Percentiles rank a stretch among this genome's conserved stretches.
Conservation (phyloP, 2,329 filamentous ascomycete species). For the Nothophoma quercina region DNA sequence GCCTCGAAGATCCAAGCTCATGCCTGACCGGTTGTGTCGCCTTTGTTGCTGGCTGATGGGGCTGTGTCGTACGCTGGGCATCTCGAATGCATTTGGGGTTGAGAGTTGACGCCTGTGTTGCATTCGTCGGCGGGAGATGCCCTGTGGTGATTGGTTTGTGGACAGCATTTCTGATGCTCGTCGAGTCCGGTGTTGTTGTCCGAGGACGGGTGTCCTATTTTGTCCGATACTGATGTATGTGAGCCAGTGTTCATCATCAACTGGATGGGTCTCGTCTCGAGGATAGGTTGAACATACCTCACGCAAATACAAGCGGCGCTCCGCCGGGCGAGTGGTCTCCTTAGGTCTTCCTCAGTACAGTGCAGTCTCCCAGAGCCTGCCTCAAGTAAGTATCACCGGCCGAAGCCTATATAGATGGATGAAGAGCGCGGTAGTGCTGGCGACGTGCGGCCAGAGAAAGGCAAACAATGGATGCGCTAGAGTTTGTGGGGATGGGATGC, state of each 20-base stretch:
- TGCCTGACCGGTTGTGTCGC: conserved; percentile 75
- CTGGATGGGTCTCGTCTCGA: background rate
- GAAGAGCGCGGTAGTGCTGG: conserved; percentile 14
- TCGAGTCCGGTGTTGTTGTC: conserved; percentile 66
- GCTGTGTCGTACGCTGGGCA: conserved; percentile 73
- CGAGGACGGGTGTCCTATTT: conserved; percentile 48
- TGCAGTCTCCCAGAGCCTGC: conserved; percentile 50
- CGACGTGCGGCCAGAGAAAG: conserved; percentile 15
- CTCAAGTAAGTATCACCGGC: conserved; percentile 46
- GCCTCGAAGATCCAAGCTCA: conserved; percentile 78
- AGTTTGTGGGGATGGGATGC: conserved; percentile 31
- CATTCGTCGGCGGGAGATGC: conserved; percentile 76
- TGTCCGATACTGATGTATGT: conserved; percentile 50
- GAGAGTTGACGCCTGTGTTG: conserved; percentile 89
- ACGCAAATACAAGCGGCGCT: conserved; percentile 80
- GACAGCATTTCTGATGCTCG: conserved; percentile 82
- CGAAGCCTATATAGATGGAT: conserved; percentile 37
- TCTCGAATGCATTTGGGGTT: conserved; percentile 79
- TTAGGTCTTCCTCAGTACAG: conserved; percentile 56
- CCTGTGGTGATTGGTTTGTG: conserved; percentile 70
- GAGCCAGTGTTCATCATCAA: conserved; percentile 31
- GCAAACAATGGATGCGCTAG: conserved; percentile 27
- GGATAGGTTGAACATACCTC: conserved; percentile 63
- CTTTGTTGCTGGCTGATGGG: conserved; percentile 64
- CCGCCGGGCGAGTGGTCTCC: conserved; percentile 71